Conservation (phyloP, 305 asterid species). For the Fraxinus platypoda region DNA sequence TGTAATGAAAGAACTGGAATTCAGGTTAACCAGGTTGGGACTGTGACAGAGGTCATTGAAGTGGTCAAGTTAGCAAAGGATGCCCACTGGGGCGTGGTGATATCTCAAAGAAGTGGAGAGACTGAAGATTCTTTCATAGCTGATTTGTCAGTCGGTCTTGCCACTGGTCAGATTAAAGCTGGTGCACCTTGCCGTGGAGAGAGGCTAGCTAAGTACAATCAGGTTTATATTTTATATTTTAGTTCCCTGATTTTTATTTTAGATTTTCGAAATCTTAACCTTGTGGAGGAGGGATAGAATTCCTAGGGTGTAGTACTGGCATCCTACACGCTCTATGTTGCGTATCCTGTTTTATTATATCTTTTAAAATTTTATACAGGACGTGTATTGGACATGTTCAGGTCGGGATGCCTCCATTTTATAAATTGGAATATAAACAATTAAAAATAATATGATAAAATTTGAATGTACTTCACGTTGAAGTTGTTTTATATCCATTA, state of each 20-base stretch:
- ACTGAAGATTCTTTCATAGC: slow-evolving; percentile 88
- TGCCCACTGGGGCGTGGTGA: slow-evolving; percentile 92
- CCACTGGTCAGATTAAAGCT: slow-evolving; percentile 86
- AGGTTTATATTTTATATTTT: slow-evolving; percentile 46
- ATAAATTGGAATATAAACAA: background rate
- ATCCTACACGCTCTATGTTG: background rate
- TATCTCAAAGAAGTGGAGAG: slow-evolving; percentile 95
- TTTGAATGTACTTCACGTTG: background rate
- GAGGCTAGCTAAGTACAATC: slow-evolving; percentile 95
- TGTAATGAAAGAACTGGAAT: slow-evolving; percentile 19
- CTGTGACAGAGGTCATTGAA: slow-evolving; percentile 92
- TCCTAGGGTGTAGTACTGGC: background rate
- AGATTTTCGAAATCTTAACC: background rate
- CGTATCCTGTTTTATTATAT: background rate
- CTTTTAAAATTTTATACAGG: background rate
- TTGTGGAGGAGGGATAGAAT: background rate
- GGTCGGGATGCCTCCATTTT: background rate
- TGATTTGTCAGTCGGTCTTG: slow-evolving; percentile 92
- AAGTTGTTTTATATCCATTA: background rate
- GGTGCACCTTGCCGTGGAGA: slow-evolving; percentile 99
- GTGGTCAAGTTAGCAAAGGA: slow-evolving; percentile 93
- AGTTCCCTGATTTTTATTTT: background rate
- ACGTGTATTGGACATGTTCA: background rate
- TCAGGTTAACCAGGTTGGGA: slow-evolving; percentile 92
- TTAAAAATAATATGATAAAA: background rate